Evolutionary conservation across 148 eudicot genomes (phyloP).

Genomic region (Heliamphora exappendiculata): DNA sequence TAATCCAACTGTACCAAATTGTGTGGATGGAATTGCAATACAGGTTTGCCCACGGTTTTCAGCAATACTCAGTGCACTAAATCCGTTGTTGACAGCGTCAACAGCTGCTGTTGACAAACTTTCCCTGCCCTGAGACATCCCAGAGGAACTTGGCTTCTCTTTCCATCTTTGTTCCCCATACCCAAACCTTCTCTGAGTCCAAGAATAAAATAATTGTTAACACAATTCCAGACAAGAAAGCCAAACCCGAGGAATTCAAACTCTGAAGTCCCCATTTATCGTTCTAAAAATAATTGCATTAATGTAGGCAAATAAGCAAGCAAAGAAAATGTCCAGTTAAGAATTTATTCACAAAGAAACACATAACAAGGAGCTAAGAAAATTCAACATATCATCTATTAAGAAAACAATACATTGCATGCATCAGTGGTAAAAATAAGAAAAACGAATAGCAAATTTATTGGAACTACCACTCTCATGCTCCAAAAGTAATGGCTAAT

Average conservation of each 20-base stretch:
- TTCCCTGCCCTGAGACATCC: constrained; percentile 24
- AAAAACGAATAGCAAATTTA: not conserved
- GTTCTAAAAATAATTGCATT: not conserved
- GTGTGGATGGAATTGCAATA: constrained; percentile 19
- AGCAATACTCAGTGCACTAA: constrained; percentile 25
- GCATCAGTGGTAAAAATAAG: not conserved
- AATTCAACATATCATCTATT: not conserved
- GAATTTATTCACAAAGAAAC: not conserved
- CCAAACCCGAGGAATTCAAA: not conserved
- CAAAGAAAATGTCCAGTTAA: not conserved
- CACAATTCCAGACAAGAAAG: not conserved
- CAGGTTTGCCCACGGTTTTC: constrained; percentile 27
- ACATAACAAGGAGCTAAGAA: not conserved
- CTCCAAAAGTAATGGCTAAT: not conserved
- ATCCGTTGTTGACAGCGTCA: constrained; percentile 21
- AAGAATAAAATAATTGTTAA: constrained; percentile 11
- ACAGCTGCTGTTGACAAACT: constrained; percentile 17
- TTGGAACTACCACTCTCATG: not conserved
- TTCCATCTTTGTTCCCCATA: constrained; percentile 41
- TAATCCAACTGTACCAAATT: constrained; percentile 27
- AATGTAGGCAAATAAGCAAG: not conserved
- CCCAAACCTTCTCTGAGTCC: constrained; percentile 33
- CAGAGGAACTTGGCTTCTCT: constrained; percentile 36
- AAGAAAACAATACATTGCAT: not conserved
- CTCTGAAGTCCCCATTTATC: not conserved